phyloP scores from a whole-genome alignment of 768 basidiomycete genomes.

The Boletus pseudo-olivaceus region DNA sequence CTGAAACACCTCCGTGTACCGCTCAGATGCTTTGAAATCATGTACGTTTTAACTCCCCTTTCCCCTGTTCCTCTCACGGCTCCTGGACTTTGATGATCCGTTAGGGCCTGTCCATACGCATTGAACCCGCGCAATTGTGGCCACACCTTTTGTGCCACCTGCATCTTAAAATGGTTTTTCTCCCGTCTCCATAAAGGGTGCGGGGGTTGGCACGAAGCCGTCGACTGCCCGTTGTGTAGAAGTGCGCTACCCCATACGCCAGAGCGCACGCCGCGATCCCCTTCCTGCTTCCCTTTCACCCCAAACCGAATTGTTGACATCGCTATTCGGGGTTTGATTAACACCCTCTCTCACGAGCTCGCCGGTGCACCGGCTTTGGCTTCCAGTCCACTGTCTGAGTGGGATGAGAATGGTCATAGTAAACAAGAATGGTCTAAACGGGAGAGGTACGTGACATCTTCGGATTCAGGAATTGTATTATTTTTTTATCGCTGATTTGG shows the following conservation, averaged over 20 bases:
- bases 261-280: slow-evolving; percentile 47
- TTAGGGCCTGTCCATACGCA: slow-evolving; percentile 52
- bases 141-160: slow-evolving; percentile 65
- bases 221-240: slow-evolving; percentile 68
- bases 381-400: slow-evolving; percentile 39
- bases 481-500: slow-evolving; percentile 8
- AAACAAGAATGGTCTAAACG: slow-evolving; percentile 58
- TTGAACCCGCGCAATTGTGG: slow-evolving; percentile 57
- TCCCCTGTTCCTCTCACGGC: slow-evolving; percentile 4
- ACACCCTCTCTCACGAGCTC: slow-evolving; percentile 44
- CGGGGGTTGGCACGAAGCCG: slow-evolving; percentile 63
- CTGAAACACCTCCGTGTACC: slow-evolving; percentile 8
- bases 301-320: slow-evolving; percentile 57
- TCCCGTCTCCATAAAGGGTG: slow-evolving; percentile 60
- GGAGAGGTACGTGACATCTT: slow-evolving; percentile 40
- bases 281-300: slow-evolving; percentile 57
- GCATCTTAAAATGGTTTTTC: slow-evolving; percentile 68
- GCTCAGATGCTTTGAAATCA: slow-evolving; percentile 59
- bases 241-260: slow-evolving; percentile 48
- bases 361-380: slow-evolving; percentile 28
- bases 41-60: slow-evolving; percentile 32
- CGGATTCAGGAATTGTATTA: slow-evolving; percentile 17
- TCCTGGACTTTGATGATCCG: background rate
- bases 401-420: slow-evolving; percentile 50
- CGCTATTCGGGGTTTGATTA: slow-evolving; percentile 50